Evolutionary conservation across 2,329 filamentous ascomycete genomes (phyloP).

Genomic region (Fusarium sambucinum): DNA sequence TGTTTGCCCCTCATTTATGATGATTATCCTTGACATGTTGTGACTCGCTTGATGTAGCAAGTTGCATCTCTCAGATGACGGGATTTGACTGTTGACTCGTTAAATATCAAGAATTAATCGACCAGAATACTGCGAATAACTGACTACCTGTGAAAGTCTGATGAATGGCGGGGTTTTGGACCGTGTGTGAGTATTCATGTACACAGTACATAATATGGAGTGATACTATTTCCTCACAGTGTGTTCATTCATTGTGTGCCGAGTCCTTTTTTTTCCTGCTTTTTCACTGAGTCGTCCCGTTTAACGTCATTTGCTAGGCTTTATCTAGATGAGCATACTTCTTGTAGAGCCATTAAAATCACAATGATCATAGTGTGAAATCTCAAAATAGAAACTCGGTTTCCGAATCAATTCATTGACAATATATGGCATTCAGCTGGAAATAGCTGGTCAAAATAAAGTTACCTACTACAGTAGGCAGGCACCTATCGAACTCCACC

Average conservation of each 20-base stretch:
- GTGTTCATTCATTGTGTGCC: too few relatives aligned
- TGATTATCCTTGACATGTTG: neutral
- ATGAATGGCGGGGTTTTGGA: neutral
- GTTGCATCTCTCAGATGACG: too few relatives aligned
- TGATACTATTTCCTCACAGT: neutral
- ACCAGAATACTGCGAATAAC: too few relatives aligned
- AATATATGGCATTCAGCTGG: neutral
- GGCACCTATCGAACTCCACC: constrained; percentile 42
- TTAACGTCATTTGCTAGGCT: neutral
- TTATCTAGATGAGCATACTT: neutral
- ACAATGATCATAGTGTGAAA: neutral
- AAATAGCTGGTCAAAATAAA: neutral
- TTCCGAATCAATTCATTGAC: neutral
- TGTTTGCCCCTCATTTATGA: constrained; percentile 36
- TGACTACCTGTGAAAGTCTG: too few relatives aligned
- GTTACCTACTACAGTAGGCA: neutral
- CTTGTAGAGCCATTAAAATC: neutral
- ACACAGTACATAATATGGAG: neutral
- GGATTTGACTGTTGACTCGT: neutral
- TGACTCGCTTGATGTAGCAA: neutral
- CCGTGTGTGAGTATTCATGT: neutral
- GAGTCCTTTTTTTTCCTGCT: neutral
- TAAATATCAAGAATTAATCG: too few relatives aligned
- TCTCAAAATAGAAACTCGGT: neutral
- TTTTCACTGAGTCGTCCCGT: neutral